Conservation (phyloP, 352 stramenopile genomes). For the Peronospora tabacina region DNA sequence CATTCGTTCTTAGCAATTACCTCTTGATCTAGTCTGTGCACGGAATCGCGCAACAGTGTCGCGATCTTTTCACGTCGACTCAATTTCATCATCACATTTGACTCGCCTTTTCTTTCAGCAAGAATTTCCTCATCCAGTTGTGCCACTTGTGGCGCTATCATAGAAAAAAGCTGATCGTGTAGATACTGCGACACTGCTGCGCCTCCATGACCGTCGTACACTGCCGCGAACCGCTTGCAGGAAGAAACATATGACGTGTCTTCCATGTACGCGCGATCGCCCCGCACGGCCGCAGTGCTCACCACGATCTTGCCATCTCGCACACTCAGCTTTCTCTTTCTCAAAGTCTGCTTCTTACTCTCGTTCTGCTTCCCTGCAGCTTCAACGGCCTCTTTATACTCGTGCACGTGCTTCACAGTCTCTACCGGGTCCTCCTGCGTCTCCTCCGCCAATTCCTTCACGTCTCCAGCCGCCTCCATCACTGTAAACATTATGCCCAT, state of each 20-base stretch:
- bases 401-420: conserved; percentile 16
- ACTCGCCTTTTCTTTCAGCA: conserved; percentile 26
- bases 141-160: conserved; percentile 41
- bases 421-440: conserved; percentile 12
- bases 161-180: conserved; percentile 47
- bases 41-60: conserved; percentile 32
- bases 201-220: conserved; percentile 82
- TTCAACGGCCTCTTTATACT: conserved; percentile 24
- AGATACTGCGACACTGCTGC: conserved; percentile 60
- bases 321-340: conserved; percentile 48
- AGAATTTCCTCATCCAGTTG: conserved; percentile 42
- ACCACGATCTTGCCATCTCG: conserved; percentile 37
- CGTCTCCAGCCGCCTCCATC: conserved; percentile 13
- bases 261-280: conserved; percentile 75
- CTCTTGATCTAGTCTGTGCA: conserved; percentile 52
- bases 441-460: conserved; percentile 9
- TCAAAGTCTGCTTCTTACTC: conserved; percentile 21
- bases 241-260: conserved; percentile 74
- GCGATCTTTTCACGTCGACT: conserved; percentile 30
- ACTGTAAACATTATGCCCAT: conserved; percentile 11
- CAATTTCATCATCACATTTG: conserved; percentile 25
- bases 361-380: conserved; percentile 11
- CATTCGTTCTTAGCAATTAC: conserved; percentile 63
- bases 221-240: conserved; percentile 72
- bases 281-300: conserved; percentile 63